These are phyloP conservation scores for Cryptococcus sp. DNA, from an alignment of 1,284 basidiomycete species.

Conservation along the genomic window DNA sequence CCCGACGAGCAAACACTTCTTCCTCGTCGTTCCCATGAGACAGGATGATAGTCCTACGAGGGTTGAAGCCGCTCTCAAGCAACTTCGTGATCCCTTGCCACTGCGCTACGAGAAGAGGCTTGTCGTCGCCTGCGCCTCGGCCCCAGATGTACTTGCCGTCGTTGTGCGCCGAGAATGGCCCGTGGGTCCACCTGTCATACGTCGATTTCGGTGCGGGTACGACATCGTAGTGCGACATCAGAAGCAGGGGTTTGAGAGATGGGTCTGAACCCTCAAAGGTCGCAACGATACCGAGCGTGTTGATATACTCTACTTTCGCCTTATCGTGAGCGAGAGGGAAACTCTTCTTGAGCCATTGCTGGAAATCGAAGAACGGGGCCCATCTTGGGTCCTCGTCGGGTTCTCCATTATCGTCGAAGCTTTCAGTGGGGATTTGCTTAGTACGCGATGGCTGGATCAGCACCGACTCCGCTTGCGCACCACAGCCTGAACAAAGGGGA, in stretches of 20 bases:
- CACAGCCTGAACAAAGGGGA: not conserved
- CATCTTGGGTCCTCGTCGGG: conserved; percentile 50
- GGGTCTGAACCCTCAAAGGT: conserved; percentile 55
- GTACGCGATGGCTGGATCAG: too few relatives aligned
- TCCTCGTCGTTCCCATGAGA: conserved; percentile 52
- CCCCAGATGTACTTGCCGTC: conserved; percentile 51
- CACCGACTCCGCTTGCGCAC: too few relatives aligned
- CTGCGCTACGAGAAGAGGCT: conserved; percentile 52
- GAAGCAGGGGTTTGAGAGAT: conserved; percentile 55
- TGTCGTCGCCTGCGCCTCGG: conserved; percentile 50
- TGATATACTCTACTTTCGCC: conserved; percentile 53
- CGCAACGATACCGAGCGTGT: conserved; percentile 55
- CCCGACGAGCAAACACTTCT: conserved; percentile 49
- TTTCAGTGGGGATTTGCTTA: conserved; percentile 47
- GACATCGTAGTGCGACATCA: conserved; percentile 55
- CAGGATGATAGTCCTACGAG: conserved; percentile 50
- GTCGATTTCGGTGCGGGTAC: conserved; percentile 49
- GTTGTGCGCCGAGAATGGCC: conserved; percentile 49
- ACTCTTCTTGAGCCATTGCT: conserved; percentile 42
- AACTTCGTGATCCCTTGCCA: conserved; percentile 53
- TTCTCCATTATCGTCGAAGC: conserved; percentile 51
- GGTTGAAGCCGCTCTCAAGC: conserved; percentile 40
- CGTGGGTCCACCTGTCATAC: conserved; percentile 49
- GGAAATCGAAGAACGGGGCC: conserved; percentile 50
- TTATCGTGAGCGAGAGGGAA: conserved; percentile 43